A percentile compares a stretch with the other conserved stretches of the same genome.
phyloP scores from a whole-genome alignment of 106 monocot species.

The Allium cepa region DNA sequence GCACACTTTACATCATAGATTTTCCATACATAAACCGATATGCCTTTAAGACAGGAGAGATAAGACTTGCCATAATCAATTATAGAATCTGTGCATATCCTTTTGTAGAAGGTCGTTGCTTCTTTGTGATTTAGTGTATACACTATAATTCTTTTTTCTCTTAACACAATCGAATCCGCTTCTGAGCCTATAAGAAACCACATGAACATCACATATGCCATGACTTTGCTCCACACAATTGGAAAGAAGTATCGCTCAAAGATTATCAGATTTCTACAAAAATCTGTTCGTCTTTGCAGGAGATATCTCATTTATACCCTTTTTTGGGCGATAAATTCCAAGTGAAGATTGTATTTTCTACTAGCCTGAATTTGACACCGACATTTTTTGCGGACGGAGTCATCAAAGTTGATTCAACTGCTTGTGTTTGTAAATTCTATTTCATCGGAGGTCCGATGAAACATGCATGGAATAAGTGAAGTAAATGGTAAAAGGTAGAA shows the following conservation, averaged over 20 bases:
- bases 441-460: too few species aligned
- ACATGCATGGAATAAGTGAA: too few species aligned
- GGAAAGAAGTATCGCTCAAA: constrained; percentile 3
- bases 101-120: constrained; percentile 36
- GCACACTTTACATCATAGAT: constrained; percentile 35
- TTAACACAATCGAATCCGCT: constrained; percentile 11
- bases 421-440: too few species aligned
- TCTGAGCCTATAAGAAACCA: background rate
- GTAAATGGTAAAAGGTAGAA: too few species aligned
- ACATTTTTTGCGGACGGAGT: too few species aligned
- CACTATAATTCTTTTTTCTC: constrained; percentile 27
- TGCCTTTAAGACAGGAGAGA: constrained; percentile 9
- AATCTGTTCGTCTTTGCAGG: constrained; percentile 1
- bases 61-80: constrained; percentile 35
- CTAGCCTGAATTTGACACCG: background rate
- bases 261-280: background rate
- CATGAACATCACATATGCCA: constrained; percentile 33
- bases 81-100: constrained; percentile 34
- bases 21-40: constrained; percentile 31
- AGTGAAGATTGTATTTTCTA: background rate
- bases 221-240: constrained; percentile 16
- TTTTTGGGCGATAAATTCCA: background rate
- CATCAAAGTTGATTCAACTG: too few species aligned
- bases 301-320: background rate
- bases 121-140: constrained; percentile 31